Evolutionary conservation across 1,139 yeast species (phyloP).

Genomic region (Yamadazyma sp.): DNA sequence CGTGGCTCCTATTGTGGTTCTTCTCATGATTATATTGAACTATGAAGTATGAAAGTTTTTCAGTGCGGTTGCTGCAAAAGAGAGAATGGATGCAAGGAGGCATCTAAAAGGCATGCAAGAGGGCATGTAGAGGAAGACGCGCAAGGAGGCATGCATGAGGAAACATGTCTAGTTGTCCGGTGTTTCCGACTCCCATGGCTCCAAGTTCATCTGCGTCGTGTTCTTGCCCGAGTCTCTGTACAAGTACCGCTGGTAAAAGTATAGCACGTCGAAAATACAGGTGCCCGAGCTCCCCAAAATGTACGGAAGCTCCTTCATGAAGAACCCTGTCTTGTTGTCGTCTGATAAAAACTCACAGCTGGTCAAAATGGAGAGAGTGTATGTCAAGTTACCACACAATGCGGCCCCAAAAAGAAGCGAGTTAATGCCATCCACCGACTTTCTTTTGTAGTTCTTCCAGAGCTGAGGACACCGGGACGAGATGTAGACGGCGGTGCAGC

Average conservation of each 20-base stretch:
- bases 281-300: slow-evolving; percentile 88
- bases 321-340: slow-evolving; percentile 44
- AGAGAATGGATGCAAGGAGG: too few relatives aligned
- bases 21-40: too few relatives aligned
- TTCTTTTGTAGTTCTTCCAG: slow-evolving; percentile 67
- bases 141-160: too few relatives aligned
- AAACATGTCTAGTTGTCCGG: too few relatives aligned
- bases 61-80: too few relatives aligned
- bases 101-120: too few relatives aligned
- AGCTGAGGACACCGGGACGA: slow-evolving; percentile 85
- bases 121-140: too few relatives aligned
- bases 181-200: too few relatives aligned
- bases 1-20: too few relatives aligned
- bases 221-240: slow-evolving; percentile 30
- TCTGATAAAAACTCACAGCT: slow-evolving; percentile 38
- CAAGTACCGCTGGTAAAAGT: slow-evolving; percentile 62
- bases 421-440: slow-evolving; percentile 83
- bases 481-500: slow-evolving; percentile 73
- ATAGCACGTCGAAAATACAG: slow-evolving; percentile 69
- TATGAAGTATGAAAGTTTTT: too few relatives aligned
- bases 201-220: slow-evolving; percentile 28
- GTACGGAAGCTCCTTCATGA: slow-evolving; percentile 75
- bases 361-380: slow-evolving; percentile 71
- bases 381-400: slow-evolving; percentile 75
- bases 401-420: slow-evolving; percentile 79